A percentile compares a stretch with the other conserved stretches of the same genome.
Evolutionary conservation across 495 filamentous ascomycete species (phyloP).

Genomic region (Penicillium canariense): DNA sequence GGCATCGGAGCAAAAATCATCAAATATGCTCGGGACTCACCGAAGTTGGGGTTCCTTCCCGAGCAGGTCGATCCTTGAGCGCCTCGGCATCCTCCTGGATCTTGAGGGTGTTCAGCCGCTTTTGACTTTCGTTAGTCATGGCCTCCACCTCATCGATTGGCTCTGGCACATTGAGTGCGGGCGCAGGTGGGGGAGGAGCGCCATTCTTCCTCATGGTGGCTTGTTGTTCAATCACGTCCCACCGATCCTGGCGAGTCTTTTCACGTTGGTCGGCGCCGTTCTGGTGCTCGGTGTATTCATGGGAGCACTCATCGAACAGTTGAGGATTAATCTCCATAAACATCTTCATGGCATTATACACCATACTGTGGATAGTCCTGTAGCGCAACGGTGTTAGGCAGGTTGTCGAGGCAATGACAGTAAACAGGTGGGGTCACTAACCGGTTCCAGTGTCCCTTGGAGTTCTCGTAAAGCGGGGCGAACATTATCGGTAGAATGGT

Average conservation of each 20-base stretch:
- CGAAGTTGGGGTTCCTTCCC: conserved; percentile 43
- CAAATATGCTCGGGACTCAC: conserved; percentile 38
- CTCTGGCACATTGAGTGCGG: conserved; percentile 49
- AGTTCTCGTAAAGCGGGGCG: conserved; percentile 96
- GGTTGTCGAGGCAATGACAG: not conserved
- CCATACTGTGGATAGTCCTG: conserved; percentile 99
- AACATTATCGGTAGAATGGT: conserved; percentile 99
- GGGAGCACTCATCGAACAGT: conserved; percentile 97
- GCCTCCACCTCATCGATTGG: conserved; percentile 70
- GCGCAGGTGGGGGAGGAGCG: conserved; percentile 35
- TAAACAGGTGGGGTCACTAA: conserved; percentile 39
- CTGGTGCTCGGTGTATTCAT: conserved; percentile 96
- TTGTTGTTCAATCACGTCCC: conserved; percentile 79
- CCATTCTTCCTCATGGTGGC: conserved; percentile 66
- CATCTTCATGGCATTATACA: conserved; percentile 99
- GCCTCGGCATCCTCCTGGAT: conserved; percentile 65
- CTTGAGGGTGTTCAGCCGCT: conserved; percentile 78
- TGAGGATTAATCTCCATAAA: conserved; percentile 99
- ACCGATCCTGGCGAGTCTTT: conserved; percentile 72
- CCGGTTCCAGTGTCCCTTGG: conserved; percentile 99
- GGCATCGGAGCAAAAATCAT: conserved; percentile 17
- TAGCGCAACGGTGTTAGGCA: conserved; percentile 10
- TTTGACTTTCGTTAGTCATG: conserved; percentile 76
- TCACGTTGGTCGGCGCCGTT: conserved; percentile 80
- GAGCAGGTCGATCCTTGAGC: conserved; percentile 46